Evolutionary conservation across 2,329 filamentous ascomycete species (phyloP).

Genomic region (Cryphonectria japonica): DNA sequence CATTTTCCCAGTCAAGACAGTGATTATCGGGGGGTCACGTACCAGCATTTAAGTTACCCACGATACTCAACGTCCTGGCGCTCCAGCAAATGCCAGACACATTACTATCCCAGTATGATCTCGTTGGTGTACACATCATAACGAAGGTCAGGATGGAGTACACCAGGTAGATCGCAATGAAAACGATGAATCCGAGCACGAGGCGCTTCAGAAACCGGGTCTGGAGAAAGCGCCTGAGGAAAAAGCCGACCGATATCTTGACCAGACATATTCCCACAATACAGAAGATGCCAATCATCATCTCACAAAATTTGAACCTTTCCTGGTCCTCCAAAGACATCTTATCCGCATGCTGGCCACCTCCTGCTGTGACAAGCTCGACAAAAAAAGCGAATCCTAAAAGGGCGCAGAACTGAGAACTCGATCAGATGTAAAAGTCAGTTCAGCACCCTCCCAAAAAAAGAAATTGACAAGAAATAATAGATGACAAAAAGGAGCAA

Average conservation of each 20-base stretch:
- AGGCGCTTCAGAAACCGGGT: slow-evolving; percentile 2
- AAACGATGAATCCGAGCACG: slow-evolving; percentile 2
- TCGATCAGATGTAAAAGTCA: not conserved
- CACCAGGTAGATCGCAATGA: slow-evolving; percentile 6
- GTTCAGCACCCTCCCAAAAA: not conserved
- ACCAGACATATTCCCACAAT: slow-evolving; percentile 10
- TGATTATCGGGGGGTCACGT: not conserved
- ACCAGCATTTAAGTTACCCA: slow-evolving; percentile 12
- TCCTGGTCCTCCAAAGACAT: not conserved
- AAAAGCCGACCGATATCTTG: slow-evolving; percentile 16
- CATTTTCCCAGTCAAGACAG: not conserved
- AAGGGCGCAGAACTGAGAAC: not conserved
- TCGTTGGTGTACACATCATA: slow-evolving; percentile 7
- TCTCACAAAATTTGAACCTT: not conserved
- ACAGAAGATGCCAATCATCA: slow-evolving; percentile 10
- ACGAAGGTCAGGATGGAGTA: slow-evolving; percentile 8
- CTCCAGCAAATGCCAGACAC: slow-evolving; percentile 10
- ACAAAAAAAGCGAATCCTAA: not conserved
- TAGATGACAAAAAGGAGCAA: not conserved
- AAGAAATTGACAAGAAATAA: not conserved
- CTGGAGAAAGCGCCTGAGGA: slow-evolving; percentile 9
- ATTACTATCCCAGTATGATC: slow-evolving; percentile 6
- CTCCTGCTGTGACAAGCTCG: slow-evolving; percentile 8
- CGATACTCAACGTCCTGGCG: not conserved
- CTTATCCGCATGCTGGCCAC: not conserved